Base-by-base conservation (phyloP, 805 yeast genomes). In the Candida hispaniensis region DNA sequence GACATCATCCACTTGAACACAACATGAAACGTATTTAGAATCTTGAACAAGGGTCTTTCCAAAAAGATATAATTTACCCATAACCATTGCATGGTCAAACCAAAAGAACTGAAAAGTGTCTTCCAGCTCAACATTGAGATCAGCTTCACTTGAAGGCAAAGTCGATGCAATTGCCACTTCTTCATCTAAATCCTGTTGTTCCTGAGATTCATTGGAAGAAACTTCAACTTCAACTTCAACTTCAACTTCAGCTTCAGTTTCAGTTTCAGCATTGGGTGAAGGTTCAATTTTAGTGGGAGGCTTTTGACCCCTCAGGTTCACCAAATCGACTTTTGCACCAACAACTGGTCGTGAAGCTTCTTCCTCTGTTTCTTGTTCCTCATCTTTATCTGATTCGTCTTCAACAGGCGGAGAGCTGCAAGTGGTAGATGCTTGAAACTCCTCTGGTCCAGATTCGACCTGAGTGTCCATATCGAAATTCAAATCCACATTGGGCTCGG, bases 1-100 rank as follows among this genome's bases (percentile, higher is more conserved):
- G 34, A 86, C 54, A 4, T 79, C 80, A 40, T 68, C 71, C 9
- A 91, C 59, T 51, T 82, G 91, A 17, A 82, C 71, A 64, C 81
- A 70, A 32, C 79, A 77, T 2, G 94, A 81, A 4, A 76, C 79
- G 15, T 70, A 54, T 7, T 64, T 59, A 4, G 75, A 40, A 10
- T 44, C 27, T 18, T 44, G 72, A 8, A 79, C 67, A 21, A 23
- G 16, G 23, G 36, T 32, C 51, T 85, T 83, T 36, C 98, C 98
- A 54, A 79, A 88, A 7, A 91, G 62, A 12, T 81, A 54, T 30
- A 91, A 58, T 0, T 74, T 59, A 45, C 68, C 68, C 40, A 76
- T 80, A 8, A 78, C 72, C 52, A 88, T 97, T 14, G 79, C 66
- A 54, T 75, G 85, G 56, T 91, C 98, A 18, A 80, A 58, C 96